Percentiles rank a stretch among this genome's conserved stretches.
Evolutionary conservation across 148 eudicot genomes (phyloP).

Genomic region (Persicaria tinctoria): DNA sequence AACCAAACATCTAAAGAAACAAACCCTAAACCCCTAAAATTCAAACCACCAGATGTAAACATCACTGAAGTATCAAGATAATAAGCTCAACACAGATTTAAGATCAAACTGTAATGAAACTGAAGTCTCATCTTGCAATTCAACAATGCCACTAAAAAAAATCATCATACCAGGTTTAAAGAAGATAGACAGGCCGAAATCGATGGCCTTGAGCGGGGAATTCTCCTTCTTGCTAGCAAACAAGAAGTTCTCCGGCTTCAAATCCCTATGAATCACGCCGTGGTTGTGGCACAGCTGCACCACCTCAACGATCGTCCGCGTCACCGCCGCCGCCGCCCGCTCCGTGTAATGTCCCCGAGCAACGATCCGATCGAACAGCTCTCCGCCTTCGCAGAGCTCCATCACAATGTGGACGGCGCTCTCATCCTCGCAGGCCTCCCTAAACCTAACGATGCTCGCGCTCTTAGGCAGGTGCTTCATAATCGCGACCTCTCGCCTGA

Average conservation of each 20-base stretch:
- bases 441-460: conserved; percentile 63
- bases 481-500: conserved; percentile 87
- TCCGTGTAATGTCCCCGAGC: conserved; percentile 92
- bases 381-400: conserved; percentile 94
- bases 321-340: conserved; percentile 73
- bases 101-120: background rate
- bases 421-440: conserved; percentile 94
- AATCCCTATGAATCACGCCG: conserved; percentile 86
- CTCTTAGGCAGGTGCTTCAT: conserved; percentile 79
- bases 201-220: conserved; percentile 90
- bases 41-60: background rate
- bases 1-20: background rate
- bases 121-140: background rate
- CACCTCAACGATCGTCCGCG: conserved; percentile 79
- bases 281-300: conserved; percentile 85
- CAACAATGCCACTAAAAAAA: background rate
- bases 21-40: background rate
- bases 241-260: conserved; percentile 95
- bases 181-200: conserved; percentile 91
- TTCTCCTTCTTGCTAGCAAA: conserved; percentile 94
- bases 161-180: conserved; percentile 28
- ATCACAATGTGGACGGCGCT: conserved; percentile 89
- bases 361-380: conserved; percentile 91
- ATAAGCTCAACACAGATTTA: background rate
- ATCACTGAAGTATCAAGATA: background rate